Evolutionary conservation across 2,329 filamentous ascomycete genomes (phyloP), one percentile per base, ranked within the genome.

Genomic region (Diaporthe capsici): DNA sequence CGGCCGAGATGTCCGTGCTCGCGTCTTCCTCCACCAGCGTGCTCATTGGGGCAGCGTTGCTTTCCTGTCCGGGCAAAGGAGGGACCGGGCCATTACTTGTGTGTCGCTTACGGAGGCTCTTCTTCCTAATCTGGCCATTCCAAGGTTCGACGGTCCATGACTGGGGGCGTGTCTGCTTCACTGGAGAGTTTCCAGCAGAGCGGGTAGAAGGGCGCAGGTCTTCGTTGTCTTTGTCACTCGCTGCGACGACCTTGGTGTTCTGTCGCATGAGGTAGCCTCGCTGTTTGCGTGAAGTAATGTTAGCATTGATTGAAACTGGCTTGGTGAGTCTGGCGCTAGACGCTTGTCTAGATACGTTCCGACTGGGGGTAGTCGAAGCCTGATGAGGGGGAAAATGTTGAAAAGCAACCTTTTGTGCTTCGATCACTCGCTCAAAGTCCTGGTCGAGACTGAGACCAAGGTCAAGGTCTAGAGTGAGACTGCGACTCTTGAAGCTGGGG

Each of bases 201-300:
- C 91, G 90, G 31, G 88, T 88, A 34, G 88, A 83, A 83, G 87
- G 74, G 13, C 76, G 84, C 78, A 85, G 78, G 84, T 92, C 82
- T 83, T 93, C 87, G 44, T 87, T 85, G 77, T 93, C 89, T 78
- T 94, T 93, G 83, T 95, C 93, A 82, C 93, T 98, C n/a, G 97
- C 97, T 68, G 98, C 92, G 70, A 99, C 95, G 72, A 99, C 91
- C 84, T 98, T 98, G 4, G 96, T 98, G 85, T 98, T 99, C 81
- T 99, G 96, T 81, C 97, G 93, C 96, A 98, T 99, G 61, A 98
- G 89, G 82, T 99, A 99, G 74, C 97, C 97, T 87, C 97, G 96
- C 96, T 98, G 94, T 92, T 89, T 89, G 79, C 85, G 88, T 80
- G 86, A 81, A 82, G 84, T 89, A 81, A 87, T 82, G 89, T 95